phyloP scores from a whole-genome alignment of 331 rosid species.

The Quercus lobata region DNA sequence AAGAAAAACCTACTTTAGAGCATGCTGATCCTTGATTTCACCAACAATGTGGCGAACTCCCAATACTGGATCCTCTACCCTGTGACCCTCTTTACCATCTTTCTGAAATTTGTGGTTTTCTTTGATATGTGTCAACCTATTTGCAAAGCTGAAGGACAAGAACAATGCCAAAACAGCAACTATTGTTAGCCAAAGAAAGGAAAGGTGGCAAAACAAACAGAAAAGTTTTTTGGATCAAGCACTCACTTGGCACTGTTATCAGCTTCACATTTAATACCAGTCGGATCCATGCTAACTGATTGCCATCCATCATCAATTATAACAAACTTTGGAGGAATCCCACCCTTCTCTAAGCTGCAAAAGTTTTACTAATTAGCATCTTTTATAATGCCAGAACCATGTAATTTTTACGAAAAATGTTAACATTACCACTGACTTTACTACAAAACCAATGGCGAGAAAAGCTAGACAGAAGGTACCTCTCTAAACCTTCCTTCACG shows the following conservation, averaged over 20 bases:
- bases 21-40: conserved; percentile 54
- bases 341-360: conserved; percentile 70
- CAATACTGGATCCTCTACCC: conserved; percentile 60
- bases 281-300: conserved; percentile 58
- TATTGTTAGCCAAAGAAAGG: neutral
- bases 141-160: conserved; percentile 62
- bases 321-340: conserved; percentile 74
- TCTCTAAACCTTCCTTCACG: conserved; percentile 64
- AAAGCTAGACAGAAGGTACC: conserved; percentile 32
- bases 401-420: neutral
- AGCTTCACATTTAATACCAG: conserved; percentile 41
- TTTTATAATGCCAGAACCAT: neutral
- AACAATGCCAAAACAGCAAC: neutral
- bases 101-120: conserved; percentile 94
- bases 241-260: conserved; percentile 68
- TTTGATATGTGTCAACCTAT: conserved; percentile 69
- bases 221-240: neutral
- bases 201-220: neutral
- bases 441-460: neutral
- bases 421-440: neutral
- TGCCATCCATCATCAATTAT: conserved; percentile 95
- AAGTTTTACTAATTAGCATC: neutral
- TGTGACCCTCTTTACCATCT: conserved; percentile 71
- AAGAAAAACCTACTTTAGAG: conserved; percentile 45
- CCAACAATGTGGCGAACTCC: conserved; percentile 66